Percentiles rank a stretch among this genome's conserved stretches.
Conservation (phyloP, 768 basidiomycete genomes). For the Leucogyrophana mollusca region DNA sequence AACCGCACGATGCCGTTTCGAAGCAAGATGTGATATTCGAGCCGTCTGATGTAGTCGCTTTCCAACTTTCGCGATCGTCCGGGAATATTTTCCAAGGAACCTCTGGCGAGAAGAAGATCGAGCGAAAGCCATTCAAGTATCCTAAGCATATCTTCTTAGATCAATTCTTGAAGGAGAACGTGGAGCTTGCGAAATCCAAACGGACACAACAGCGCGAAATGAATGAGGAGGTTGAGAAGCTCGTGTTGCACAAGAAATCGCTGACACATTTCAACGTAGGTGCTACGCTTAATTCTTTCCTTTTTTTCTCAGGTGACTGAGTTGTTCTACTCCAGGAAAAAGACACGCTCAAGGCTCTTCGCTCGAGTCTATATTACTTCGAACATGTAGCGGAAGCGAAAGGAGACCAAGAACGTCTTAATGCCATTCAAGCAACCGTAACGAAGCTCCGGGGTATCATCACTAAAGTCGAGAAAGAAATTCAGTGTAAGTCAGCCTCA, state of each 20-base stretch:
- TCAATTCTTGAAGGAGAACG: slow-evolving; percentile 62
- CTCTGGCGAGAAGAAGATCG: slow-evolving; percentile 13
- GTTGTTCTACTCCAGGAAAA: slow-evolving; percentile 41
- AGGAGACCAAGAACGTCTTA: slow-evolving; percentile 46
- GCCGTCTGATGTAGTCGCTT: slow-evolving; percentile 63
- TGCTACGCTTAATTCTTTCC: slow-evolving; percentile 4
- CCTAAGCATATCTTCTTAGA: slow-evolving; percentile 72
- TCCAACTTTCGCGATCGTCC: slow-evolving; percentile 41
- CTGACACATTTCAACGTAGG: slow-evolving; percentile 59
- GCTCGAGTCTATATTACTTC: slow-evolving; percentile 66
- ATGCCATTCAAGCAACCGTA: slow-evolving; percentile 41
- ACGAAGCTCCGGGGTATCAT: slow-evolving; percentile 54
- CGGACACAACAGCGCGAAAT: slow-evolving; percentile 37
- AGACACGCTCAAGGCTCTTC: slow-evolving; percentile 62
- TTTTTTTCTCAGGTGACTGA: neutral
- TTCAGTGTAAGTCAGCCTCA: slow-evolving; percentile 43
- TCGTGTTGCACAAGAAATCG: slow-evolving; percentile 44
- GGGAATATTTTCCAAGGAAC: slow-evolving; percentile 17
- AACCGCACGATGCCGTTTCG: slow-evolving; percentile 19
- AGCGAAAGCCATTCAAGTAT: slow-evolving; percentile 47
- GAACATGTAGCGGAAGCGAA: slow-evolving; percentile 58
- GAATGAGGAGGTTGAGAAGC: slow-evolving; percentile 43
- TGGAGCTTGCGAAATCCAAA: slow-evolving; percentile 39
- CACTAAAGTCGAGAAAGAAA: slow-evolving; percentile 47
- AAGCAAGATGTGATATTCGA: slow-evolving; percentile 60